A percentile compares a stretch with the other conserved stretches of the same genome.
These are phyloP conservation scores for Botryotinia calthae DNA, from an alignment of 2,329 filamentous ascomycete genomes.

Conservation along the genomic window DNA sequence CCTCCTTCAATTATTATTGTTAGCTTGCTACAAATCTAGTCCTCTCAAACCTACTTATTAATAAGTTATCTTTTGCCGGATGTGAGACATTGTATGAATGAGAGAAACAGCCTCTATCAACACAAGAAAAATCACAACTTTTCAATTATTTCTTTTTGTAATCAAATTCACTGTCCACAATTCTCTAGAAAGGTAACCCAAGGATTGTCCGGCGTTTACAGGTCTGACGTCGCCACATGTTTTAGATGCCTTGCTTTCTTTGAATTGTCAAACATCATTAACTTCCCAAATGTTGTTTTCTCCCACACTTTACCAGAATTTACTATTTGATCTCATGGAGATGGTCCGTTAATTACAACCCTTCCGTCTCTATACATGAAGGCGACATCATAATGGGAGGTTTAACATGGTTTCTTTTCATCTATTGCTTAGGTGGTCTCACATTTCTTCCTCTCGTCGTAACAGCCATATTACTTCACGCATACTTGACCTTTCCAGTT, in stretches of 20 bases:
- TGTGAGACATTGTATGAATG: background rate
- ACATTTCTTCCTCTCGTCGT: slow-evolving; percentile 80
- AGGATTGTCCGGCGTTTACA: slow-evolving; percentile 3
- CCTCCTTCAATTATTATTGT: background rate
- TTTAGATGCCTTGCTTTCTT: slow-evolving; percentile 5
- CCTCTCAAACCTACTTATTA: background rate
- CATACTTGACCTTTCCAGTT: slow-evolving; percentile 65
- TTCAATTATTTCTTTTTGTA: background rate
- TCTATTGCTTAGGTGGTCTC: slow-evolving; percentile 82
- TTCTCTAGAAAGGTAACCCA: background rate
- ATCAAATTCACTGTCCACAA: background rate
- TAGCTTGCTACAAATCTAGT: background rate
- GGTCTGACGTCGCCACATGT: slow-evolving; percentile 11
- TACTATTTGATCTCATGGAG: slow-evolving; percentile 1
- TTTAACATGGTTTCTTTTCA: slow-evolving; percentile 56
- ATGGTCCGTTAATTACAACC: slow-evolving; percentile 2
- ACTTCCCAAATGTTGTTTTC: slow-evolving; percentile 5
- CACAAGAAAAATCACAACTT: background rate
- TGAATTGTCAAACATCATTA: slow-evolving; percentile 7
- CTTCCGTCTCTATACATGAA: slow-evolving; percentile 10
- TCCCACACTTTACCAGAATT: background rate
- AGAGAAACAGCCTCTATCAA: background rate
- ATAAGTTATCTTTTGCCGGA: background rate
- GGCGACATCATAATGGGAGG: slow-evolving; percentile 31
- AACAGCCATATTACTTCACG: slow-evolving; percentile 58